Evolutionary conservation across 257 asterid species (phyloP).

Genomic region (Sherardia arvensis): DNA sequence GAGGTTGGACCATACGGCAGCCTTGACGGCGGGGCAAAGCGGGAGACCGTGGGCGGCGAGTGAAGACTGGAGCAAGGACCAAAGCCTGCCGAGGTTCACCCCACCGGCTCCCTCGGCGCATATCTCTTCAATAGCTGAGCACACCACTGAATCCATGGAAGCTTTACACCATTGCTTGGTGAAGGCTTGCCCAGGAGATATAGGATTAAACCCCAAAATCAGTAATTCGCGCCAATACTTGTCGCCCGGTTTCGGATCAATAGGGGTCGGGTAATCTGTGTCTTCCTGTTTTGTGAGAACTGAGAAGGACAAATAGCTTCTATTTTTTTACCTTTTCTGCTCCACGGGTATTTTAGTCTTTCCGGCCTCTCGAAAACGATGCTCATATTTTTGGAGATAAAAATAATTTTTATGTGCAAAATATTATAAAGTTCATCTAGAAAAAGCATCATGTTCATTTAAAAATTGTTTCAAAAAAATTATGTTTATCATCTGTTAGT

Average conservation of each 20-base stretch:
- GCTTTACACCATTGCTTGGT: neutral
- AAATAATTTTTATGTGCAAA: no score
- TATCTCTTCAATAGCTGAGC: conserved; percentile 67
- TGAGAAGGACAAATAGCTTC: neutral
- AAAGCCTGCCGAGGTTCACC: conserved; percentile 45
- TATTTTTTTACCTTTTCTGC: no score
- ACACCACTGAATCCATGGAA: conserved; percentile 60
- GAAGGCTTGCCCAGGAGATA: neutral
- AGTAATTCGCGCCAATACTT: neutral
- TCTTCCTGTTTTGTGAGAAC: neutral
- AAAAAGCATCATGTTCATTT: no score
- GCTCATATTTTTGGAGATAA: no score
- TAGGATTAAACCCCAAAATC: neutral
- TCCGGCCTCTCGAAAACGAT: no score
- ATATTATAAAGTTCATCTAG: no score
- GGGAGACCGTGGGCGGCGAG: conserved; percentile 39
- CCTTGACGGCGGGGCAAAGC: conserved; percentile 57
- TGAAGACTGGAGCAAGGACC: conserved; percentile 47
- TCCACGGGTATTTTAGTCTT: no score
- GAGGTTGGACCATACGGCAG: conserved; percentile 63
- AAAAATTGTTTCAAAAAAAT: no score
- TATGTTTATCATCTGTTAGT: no score
- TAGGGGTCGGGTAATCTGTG: neutral
- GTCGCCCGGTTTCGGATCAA: neutral
- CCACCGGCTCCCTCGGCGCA: conserved; percentile 61